phyloP scores from a whole-genome alignment of 2,329 filamentous ascomycete genomes.

The Nigrospora oryzae region DNA sequence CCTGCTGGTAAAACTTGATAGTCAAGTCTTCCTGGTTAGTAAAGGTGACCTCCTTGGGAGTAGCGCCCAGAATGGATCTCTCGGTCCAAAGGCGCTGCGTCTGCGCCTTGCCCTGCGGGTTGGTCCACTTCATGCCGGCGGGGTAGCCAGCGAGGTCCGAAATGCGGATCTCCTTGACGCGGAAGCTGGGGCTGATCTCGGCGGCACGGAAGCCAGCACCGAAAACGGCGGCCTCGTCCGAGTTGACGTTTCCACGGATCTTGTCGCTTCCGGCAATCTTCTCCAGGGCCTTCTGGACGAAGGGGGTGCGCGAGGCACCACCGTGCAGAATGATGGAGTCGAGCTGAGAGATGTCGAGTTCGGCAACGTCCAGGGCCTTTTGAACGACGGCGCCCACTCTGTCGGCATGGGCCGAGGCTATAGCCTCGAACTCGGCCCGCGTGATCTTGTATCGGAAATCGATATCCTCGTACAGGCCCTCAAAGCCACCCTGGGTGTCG shows the following conservation, averaged over 20 bases:
- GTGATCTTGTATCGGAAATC: conserved; percentile 89
- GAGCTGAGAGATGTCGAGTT: conserved; percentile 65
- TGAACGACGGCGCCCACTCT: conserved; percentile 64
- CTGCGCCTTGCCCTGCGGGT: conserved; percentile 59
- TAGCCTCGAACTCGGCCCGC: conserved; percentile 71
- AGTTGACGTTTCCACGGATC: conserved; percentile 89
- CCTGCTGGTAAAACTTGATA: conserved; percentile 70
- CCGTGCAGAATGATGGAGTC: conserved; percentile 91
- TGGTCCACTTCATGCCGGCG: conserved; percentile 66
- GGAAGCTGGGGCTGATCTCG: conserved; percentile 86
- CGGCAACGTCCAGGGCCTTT: conserved; percentile 65
- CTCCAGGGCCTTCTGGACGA: conserved; percentile 86
- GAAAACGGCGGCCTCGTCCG: conserved; percentile 92
- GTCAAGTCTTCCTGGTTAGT: conserved; percentile 75
- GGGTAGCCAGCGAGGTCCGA: conserved; percentile 70
- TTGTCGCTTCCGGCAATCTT: conserved; percentile 66
- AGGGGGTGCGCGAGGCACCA: conserved; percentile 82
- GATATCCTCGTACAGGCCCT: conserved; percentile 83
- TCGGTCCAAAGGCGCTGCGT: conserved; percentile 79
- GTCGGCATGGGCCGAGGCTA: conserved; percentile 59
- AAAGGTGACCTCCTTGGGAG: conserved; percentile 77
- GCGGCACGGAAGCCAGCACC: conserved; percentile 93
- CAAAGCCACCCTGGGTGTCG: conserved; percentile 72
- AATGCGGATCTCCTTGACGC: conserved; percentile 90
- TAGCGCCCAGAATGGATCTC: conserved; percentile 63